A percentile compares a stretch with the other conserved stretches of the same genome.
These are phyloP conservation scores for Tulasnella sp. DNA, from an alignment of 768 basidiomycete genomes.

Conservation along the genomic window DNA sequence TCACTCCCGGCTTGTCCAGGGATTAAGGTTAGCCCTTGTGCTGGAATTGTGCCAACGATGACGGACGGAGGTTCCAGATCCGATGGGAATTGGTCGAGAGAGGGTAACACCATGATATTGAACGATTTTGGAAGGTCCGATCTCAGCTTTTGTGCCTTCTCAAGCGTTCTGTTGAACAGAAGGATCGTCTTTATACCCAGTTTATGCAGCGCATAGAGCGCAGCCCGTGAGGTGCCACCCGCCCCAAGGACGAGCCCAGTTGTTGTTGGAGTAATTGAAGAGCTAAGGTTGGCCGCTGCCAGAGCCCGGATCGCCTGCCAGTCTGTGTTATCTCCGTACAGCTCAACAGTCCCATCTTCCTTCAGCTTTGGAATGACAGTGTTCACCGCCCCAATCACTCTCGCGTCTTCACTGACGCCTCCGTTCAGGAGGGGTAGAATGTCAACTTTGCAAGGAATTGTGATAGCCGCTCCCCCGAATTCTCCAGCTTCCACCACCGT, in stretches of 20 bases:
- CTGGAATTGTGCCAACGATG: constrained; percentile 85
- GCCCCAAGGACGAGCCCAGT: constrained; percentile 84
- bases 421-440: constrained; percentile 71
- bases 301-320: constrained; percentile 76
- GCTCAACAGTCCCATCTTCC: constrained; percentile 35
- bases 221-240: constrained; percentile 89
- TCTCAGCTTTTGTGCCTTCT: constrained; percentile 62
- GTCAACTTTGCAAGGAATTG: constrained; percentile 90
- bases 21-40: constrained; percentile 41
- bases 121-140: constrained; percentile 53
- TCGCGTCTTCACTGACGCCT: constrained; percentile 65
- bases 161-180: constrained; percentile 74
- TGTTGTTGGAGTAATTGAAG: constrained; percentile 25
- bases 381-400: constrained; percentile 88
- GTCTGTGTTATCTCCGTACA: constrained; percentile 92
- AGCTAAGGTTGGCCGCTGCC: constrained; percentile 24
- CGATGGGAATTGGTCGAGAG: constrained; percentile 44
- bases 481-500: constrained; percentile 48
- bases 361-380: constrained; percentile 57
- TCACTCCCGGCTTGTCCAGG: constrained; percentile 21
- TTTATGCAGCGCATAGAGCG: constrained; percentile 74
- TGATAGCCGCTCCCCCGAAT: constrained; percentile 94
- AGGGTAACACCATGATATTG: constrained; percentile 49
- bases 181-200: constrained; percentile 64
- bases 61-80: constrained; percentile 38